Conservation (phyloP, 208 protist species). For the Trypanosoma mega region DNA sequence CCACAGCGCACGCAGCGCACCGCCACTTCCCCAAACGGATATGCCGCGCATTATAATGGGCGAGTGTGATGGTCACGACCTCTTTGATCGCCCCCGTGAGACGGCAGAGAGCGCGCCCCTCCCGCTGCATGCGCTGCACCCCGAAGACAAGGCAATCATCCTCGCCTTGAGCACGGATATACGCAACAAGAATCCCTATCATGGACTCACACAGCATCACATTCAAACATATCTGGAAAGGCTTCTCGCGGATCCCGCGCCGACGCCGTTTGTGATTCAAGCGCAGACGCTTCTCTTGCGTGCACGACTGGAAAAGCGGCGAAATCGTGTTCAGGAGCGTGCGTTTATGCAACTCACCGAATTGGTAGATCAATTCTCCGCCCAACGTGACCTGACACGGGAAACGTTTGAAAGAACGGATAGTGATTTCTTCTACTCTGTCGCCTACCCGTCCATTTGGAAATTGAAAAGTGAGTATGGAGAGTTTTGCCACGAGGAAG, state of each 20-base stretch:
- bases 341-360: conserved; percentile 90
- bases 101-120: conserved; percentile 36
- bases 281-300: conserved; percentile 72
- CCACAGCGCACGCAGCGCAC: conserved; percentile 33
- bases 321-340: conserved; percentile 81
- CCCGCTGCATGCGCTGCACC: conserved; percentile 58
- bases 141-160: conserved; percentile 84
- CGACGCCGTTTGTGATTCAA: conserved; percentile 74
- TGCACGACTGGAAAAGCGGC: conserved; percentile 69
- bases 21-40: conserved; percentile 30
- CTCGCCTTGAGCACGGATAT: conserved; percentile 86
- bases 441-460: conserved; percentile 83
- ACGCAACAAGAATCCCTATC: conserved; percentile 82
- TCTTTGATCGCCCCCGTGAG: conserved; percentile 76
- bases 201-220: conserved; percentile 87
- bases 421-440: conserved; percentile 80
- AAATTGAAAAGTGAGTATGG: conserved; percentile 82
- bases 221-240: conserved; percentile 90
- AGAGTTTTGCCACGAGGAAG: conserved; percentile 83
- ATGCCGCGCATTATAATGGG: conserved; percentile 39
- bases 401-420: conserved; percentile 44
- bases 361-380: conserved; percentile 81
- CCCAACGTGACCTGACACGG: conserved; percentile 51
- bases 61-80: conserved; percentile 82
- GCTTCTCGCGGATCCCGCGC: conserved; percentile 70